Percentiles rank a stretch among this genome's conserved stretches.
These are phyloP conservation scores for Botrytis porri DNA, from an alignment of 2,329 filamentous ascomycete genomes.

Conservation along the genomic window DNA sequence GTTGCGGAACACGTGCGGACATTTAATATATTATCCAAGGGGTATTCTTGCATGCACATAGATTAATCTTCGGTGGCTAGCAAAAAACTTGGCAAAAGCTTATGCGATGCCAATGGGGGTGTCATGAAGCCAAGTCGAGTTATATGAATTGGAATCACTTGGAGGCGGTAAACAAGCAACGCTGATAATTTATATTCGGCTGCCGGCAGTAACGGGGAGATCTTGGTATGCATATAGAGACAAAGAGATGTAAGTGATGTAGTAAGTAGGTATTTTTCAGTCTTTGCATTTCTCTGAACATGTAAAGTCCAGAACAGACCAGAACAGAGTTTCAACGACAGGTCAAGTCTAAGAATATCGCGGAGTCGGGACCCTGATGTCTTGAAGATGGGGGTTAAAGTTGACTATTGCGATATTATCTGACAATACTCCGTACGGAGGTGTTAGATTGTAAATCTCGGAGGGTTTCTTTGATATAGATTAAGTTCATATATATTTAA, in stretches of 20 bases:
- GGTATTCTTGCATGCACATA: neutral
- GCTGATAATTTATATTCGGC: neutral
- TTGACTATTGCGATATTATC: neutral
- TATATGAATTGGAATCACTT: neutral
- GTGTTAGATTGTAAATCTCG: too few species aligned
- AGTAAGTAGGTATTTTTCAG: neutral
- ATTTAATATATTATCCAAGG: neutral
- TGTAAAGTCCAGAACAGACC: neutral
- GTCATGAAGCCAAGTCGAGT: neutral
- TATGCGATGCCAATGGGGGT: neutral
- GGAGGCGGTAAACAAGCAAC: slow-evolving; percentile 4
- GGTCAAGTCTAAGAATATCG: neutral
- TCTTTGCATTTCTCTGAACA: neutral
- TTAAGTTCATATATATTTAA: neutral
- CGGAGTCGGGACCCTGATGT: neutral
- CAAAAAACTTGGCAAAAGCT: neutral
- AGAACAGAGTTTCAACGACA: neutral
- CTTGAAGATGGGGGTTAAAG: neutral
- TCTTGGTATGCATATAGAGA: neutral
- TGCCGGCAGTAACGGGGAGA: neutral
- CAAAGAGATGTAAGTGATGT: too few species aligned
- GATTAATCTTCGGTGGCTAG: neutral
- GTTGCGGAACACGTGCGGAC: neutral
- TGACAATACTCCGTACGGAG: neutral
- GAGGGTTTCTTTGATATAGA: neutral